Base-by-base conservation (phyloP, 345 rosid genomes). In the Acer campestre region DNA sequence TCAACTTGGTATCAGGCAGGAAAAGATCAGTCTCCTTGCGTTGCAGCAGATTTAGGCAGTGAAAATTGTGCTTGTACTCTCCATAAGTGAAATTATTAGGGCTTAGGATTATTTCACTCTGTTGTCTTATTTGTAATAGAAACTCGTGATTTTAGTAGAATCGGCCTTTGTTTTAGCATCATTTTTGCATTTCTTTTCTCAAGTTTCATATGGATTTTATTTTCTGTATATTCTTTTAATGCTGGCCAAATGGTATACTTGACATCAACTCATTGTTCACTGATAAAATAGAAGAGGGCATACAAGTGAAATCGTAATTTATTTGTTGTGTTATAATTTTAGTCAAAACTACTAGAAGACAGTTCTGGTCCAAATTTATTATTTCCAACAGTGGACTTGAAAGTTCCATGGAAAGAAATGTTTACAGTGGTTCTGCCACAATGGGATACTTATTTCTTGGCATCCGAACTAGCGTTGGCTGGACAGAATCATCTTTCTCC, bases 391-490 rank as follows among this genome's bases (percentile, higher is more conserved):
- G 7, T 12, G 63, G 11, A 12, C n/a, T 51, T 61, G 63, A n/a
- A 10, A 27, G 31, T 22, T n/a, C 51, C 13, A 7, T 31, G 72
- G 11, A 22, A 11, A 3, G 59, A 58, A 51, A 56, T 8, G 14
- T 12, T 75, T 73, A 79, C 77, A 80, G 87, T 1, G 83, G 81
- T 76, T 89, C 89, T 6, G 87, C 82, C 1, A 68, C 59, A 14
- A 89, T 56, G 2, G 92, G 90, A 31, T 81, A 87, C 78, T 88
- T 91, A 82, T 76, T 89, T 69, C 55, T 86, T 0, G 90, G 90
- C 90, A 89, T 89, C 83, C 90, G 77, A 53, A 88, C 93, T 1
- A 89, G 86, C 20, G 93, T 91, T 64, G 89, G 91, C 80, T 89
- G 89, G 56, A 91, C 89, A 0, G 87, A 79, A 72, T 84, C 90